A percentile compares a stretch with the other conserved stretches of the same genome.
Evolutionary conservation across 116 monocot genomes (phyloP).

Genomic region (Dioscorea cayenensis): DNA sequence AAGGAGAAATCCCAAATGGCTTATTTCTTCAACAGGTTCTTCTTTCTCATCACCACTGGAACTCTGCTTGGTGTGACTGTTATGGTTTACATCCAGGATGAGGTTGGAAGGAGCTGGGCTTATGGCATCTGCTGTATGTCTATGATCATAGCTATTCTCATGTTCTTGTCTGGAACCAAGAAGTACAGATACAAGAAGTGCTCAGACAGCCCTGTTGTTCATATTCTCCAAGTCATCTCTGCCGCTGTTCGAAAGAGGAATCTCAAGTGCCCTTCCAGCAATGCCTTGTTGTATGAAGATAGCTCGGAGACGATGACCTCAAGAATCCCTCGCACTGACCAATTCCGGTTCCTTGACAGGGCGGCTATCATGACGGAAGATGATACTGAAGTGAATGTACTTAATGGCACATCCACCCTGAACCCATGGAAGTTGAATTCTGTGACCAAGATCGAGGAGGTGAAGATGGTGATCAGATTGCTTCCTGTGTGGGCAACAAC

Average conservation of each 20-base stretch:
- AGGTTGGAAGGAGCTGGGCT: slow-evolving; percentile 39
- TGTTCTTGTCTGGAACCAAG: slow-evolving; percentile 37
- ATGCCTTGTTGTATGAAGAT: slow-evolving; percentile 17
- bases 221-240: slow-evolving; percentile 26
- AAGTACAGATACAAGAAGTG: slow-evolving; percentile 51
- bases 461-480: slow-evolving; percentile 54
- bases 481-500: slow-evolving; percentile 66
- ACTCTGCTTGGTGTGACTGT: slow-evolving; percentile 39
- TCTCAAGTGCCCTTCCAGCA: slow-evolving; percentile 12
- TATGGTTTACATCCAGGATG: slow-evolving; percentile 43
- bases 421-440: slow-evolving; percentile 42
- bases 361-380: slow-evolving; percentile 33
- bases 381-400: slow-evolving; percentile 1
- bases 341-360: slow-evolving; percentile 43
- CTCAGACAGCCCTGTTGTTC: slow-evolving; percentile 41
- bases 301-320: slow-evolving; percentile 4
- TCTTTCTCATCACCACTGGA: slow-evolving; percentile 46
- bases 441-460: slow-evolving; percentile 55
- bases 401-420: background rate
- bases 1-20: slow-evolving; percentile 37
- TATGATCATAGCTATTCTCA: slow-evolving; percentile 16
- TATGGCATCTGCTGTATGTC: slow-evolving; percentile 36
- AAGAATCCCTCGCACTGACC: slow-evolving; percentile 39
- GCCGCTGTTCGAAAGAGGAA: slow-evolving; percentile 45
- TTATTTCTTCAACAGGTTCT: slow-evolving; percentile 43